Base-by-base conservation (phyloP, 169 alveolate species). In the Babesia ovis region DNA sequence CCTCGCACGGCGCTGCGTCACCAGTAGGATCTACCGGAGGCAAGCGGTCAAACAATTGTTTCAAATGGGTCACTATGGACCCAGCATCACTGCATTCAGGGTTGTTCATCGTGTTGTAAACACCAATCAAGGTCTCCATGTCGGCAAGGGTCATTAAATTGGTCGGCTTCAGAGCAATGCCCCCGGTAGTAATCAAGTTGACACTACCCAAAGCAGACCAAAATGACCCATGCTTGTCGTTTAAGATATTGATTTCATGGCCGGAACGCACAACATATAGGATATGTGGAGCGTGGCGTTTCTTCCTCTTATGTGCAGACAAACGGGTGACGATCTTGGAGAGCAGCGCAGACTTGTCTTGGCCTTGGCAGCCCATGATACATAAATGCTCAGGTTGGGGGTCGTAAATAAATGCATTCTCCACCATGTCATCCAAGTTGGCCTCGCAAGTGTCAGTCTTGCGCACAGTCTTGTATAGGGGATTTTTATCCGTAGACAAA, bases 261-360 rank as follows among this genome's bases (percentile, higher is more conserved):
- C 3, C 0, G n/a, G 1, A 0, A 11, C 50, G 12, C 23, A 2
- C 9, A 14, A 64, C 61, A 29, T 64, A 64, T 1, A 64, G 29
- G 27, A 64, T 25, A 34, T 64, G 74, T 5, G 74, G 74, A 4
- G 61, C 64, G 27, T 64, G 41, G n/a, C 29, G 18, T n/a, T 11
- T 43, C 23, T 64, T 50, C 16, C 62, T 46, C 20, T 25, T 64
- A 45, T 64, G 51, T 29, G n/a, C 61, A 5, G 51, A 41, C 25
- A 64, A 39, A 12, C 74, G 59, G 11, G 20, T 2, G 11, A 64
- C 2, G 35, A 48, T 20, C 20, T 8, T 22, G 0, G 1, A 2
- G 9, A 64, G 16, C 12, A 64, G 3, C n/a, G 41, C 74, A 9
- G 1, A 22, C 41, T 31, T 64, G 3, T 5, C 8, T 4, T 11